These are phyloP conservation scores for Botrytis deweyae DNA, from an alignment of 2,329 filamentous ascomycete genomes.

Conservation along the genomic window DNA sequence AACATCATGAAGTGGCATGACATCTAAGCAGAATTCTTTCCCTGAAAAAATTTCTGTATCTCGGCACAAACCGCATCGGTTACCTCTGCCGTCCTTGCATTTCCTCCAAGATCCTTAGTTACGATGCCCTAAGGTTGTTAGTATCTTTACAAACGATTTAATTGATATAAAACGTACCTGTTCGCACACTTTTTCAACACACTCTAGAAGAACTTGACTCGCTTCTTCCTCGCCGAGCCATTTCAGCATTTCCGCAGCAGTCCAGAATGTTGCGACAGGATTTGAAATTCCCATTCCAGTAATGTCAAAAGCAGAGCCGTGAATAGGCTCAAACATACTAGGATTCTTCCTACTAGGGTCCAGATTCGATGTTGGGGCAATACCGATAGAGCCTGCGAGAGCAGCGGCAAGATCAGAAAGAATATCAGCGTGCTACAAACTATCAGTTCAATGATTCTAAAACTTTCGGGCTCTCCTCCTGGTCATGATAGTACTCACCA, in stretches of 20 bases:
- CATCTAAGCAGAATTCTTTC: background rate
- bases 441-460: background rate
- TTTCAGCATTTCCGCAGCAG: slow-evolving; percentile 55
- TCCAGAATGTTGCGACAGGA: slow-evolving; percentile 59
- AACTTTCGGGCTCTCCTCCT: background rate
- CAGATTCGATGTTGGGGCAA: slow-evolving; percentile 68
- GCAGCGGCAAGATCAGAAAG: slow-evolving; percentile 70
- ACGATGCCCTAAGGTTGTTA: background rate
- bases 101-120: slow-evolving; percentile 51
- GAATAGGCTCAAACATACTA: slow-evolving; percentile 62
- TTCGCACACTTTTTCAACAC: slow-evolving; percentile 54
- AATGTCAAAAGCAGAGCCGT: slow-evolving; percentile 59
- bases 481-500: slow-evolving; percentile 34
- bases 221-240: slow-evolving; percentile 57
- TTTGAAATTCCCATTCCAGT: slow-evolving; percentile 57
- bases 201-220: slow-evolving; percentile 49
- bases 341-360: slow-evolving; percentile 57
- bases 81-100: slow-evolving; percentile 29
- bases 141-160: background rate
- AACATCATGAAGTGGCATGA: background rate
- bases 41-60: slow-evolving; percentile 24
- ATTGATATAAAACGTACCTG: background rate
- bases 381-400: slow-evolving; percentile 68
- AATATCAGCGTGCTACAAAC: slow-evolving; percentile 56
- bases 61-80: slow-evolving; percentile 35